Percentiles rank a stretch among this genome's conserved stretches.
phyloP scores from a whole-genome alignment of 225 moss, liverwort and hornwort genomes.

The Marchantia polymorpha region DNA sequence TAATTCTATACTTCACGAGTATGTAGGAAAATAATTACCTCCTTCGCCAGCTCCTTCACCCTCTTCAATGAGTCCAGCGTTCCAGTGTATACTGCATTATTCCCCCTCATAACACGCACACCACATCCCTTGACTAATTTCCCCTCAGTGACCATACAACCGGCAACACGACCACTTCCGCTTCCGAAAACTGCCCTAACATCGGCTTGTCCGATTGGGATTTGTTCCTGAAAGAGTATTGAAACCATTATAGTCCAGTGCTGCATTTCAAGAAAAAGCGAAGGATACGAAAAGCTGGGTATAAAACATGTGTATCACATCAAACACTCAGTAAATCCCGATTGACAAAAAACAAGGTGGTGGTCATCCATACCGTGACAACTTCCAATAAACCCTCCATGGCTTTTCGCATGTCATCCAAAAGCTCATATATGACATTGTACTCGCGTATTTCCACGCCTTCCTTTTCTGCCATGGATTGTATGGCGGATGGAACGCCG shows the following conservation, averaged over 20 bases:
- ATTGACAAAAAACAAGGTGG: not conserved
- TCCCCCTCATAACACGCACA: slow-evolving; percentile 61
- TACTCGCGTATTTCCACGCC: slow-evolving; percentile 84
- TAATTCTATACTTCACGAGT: not conserved
- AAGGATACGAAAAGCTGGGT: not conserved
- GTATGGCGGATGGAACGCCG: slow-evolving; percentile 64
- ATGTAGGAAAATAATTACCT: slow-evolving; percentile 42
- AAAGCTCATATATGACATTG: slow-evolving; percentile 80
- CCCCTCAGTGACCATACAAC: slow-evolving; percentile 96
- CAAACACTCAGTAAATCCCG: not conserved
- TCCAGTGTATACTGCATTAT: slow-evolving; percentile 61
- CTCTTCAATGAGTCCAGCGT: slow-evolving; percentile 71
- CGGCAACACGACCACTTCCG: slow-evolving; percentile 86
- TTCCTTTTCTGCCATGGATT: slow-evolving; percentile 72
- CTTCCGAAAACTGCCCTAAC: slow-evolving; percentile 95
- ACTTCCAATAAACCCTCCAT: slow-evolving; percentile 89
- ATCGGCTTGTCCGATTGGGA: slow-evolving; percentile 77
- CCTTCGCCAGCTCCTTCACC: slow-evolving; percentile 89
- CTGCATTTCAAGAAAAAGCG: not conserved
- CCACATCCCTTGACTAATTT: slow-evolving; percentile 83
- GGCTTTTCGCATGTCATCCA: slow-evolving; percentile 89
- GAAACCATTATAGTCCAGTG: not conserved
- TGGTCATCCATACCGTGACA: slow-evolving; percentile 55
- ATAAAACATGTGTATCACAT: not conserved
- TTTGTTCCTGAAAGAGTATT: slow-evolving; percentile 58